These are phyloP conservation scores for Beauveria medogensis DNA, from an alignment of 2,329 filamentous ascomycete genomes.

Conservation along the genomic window DNA sequence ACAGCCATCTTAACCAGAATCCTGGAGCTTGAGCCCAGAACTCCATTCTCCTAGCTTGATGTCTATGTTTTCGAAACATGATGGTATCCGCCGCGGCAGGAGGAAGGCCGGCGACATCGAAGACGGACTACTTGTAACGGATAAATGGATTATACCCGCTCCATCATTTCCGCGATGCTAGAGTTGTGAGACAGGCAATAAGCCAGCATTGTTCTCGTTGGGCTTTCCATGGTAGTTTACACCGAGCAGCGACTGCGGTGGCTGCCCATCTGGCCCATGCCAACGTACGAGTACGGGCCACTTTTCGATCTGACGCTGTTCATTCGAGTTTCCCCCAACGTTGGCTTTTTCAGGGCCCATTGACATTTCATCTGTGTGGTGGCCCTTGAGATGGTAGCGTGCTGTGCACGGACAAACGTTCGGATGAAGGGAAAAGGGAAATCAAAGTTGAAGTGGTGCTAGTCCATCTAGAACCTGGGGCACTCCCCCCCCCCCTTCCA, in stretches of 20 bases:
- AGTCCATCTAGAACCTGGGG: too few species aligned
- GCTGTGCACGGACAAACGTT: background rate
- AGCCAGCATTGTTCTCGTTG: background rate
- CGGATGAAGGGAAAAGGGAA: constrained; percentile 6
- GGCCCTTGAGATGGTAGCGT: background rate
- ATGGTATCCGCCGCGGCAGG: too few species aligned
- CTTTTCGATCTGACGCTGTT: background rate
- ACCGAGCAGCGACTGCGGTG: background rate
- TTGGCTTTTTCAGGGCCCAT: background rate
- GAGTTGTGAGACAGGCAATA: background rate
- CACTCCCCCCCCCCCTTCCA: too few species aligned
- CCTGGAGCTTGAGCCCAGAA: too few species aligned
- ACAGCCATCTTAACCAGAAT: too few species aligned
- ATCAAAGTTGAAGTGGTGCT: background rate
- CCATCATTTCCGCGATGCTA: background rate
- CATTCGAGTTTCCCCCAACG: background rate
- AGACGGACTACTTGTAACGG: too few species aligned
- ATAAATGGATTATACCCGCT: too few species aligned
- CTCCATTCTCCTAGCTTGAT: too few species aligned
- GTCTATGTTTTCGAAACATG: too few species aligned
- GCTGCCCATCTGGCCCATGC: background rate
- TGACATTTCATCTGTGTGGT: background rate
- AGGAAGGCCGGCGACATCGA: background rate
- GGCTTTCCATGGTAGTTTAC: too few species aligned
- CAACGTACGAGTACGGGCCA: background rate